Percentiles rank a stretch among this genome's conserved stretches.
phyloP scores from a whole-genome alignment of 2,329 filamentous ascomycete genomes.

The Metarhizium guizhouense region DNA sequence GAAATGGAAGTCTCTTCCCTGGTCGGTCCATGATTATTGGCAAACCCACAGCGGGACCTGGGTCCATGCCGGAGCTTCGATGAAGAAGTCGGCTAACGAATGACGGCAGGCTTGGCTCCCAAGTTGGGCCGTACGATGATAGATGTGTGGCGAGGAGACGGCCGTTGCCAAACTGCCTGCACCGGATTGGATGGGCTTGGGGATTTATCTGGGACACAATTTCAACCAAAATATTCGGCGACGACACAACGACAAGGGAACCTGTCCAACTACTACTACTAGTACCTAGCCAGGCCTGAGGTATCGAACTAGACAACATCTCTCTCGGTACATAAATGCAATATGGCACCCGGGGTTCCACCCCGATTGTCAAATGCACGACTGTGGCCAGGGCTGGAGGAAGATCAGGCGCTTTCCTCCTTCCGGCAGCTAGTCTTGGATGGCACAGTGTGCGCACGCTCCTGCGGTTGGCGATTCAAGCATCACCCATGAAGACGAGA shows the following conservation, averaged over 20 bases:
- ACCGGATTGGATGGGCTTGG: no score
- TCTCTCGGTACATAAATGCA: no score
- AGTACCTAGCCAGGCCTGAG: no score
- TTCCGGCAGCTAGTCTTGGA: not conserved
- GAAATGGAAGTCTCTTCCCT: no score
- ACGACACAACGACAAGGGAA: no score
- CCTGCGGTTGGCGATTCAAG: not conserved
- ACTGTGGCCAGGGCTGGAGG: not conserved
- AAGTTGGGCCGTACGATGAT: not conserved
- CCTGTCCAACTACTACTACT: no score
- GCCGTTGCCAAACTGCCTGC: not conserved
- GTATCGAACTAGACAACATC: no score
- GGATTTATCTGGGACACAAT: no score
- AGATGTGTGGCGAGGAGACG: not conserved
- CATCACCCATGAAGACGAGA: not conserved
- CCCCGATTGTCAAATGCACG: not conserved
- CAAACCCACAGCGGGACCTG: not conserved
- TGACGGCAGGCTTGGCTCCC: constrained; percentile 1
- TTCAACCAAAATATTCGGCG: no score
- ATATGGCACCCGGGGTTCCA: not conserved
- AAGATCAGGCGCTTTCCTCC: not conserved
- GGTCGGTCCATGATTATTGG: not conserved
- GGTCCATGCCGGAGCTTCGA: not conserved
- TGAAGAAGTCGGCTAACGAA: constrained; percentile 3
- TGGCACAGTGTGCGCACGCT: not conserved